Evolutionary conservation across 345 rosid genomes (phyloP).

Genomic region (Cardamine resedifolia): DNA sequence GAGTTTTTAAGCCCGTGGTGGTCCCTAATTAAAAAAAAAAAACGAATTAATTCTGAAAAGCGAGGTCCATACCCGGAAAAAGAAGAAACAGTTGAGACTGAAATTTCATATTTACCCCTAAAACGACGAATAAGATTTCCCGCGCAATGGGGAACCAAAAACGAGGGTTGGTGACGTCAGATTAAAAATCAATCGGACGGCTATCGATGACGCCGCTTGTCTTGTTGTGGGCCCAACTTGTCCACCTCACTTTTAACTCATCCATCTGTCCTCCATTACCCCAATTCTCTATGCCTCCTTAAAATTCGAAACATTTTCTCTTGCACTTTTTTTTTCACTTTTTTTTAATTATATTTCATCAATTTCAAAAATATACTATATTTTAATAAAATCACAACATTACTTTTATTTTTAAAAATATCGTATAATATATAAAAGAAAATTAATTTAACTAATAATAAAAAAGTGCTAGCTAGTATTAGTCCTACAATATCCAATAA

Average conservation of each 20-base stretch:
- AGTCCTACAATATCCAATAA: too few species aligned
- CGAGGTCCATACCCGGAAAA: slow-evolving; percentile 27
- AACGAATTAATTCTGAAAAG: slow-evolving; percentile 25
- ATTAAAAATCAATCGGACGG: slow-evolving; percentile 37
- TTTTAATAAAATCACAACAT: too few species aligned
- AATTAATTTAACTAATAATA: too few species aligned
- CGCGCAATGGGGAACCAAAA: slow-evolving; percentile 32
- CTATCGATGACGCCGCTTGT: slow-evolving; percentile 27
- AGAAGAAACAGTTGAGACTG: not conserved
- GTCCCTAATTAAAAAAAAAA: not conserved
- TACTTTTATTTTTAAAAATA: too few species aligned
- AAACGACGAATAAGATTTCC: slow-evolving; percentile 22
- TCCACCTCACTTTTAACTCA: slow-evolving; percentile 31
- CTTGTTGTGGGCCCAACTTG: slow-evolving; percentile 25
- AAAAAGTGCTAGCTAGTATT: too few species aligned
- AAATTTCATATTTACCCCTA: slow-evolving; percentile 5
- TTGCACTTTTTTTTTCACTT: too few species aligned
- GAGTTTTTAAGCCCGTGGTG: slow-evolving; percentile 11
- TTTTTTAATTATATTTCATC: too few species aligned
- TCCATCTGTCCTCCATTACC: slow-evolving; percentile 35
- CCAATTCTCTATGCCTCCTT: not conserved
- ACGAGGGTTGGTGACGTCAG: slow-evolving; percentile 30
- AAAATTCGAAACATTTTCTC: not conserved
- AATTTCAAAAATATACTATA: too few species aligned
- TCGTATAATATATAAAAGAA: too few species aligned